phyloP scores from a whole-genome alignment of 2,329 filamentous ascomycete genomes.

The Fusarium neocosmosporiellum region DNA sequence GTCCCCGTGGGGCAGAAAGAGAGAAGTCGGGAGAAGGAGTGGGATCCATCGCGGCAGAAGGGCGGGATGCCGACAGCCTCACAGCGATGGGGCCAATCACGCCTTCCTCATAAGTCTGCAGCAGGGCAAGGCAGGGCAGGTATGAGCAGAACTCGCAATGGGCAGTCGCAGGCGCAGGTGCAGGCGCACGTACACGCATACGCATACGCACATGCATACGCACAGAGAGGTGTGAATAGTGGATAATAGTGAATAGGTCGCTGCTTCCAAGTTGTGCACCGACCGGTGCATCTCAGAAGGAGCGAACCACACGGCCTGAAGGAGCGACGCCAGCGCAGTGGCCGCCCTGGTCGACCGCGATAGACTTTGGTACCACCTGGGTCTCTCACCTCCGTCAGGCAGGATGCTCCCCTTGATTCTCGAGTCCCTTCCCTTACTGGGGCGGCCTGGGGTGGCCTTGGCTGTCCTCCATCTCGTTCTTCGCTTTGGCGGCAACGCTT shows the following conservation, averaged over 20 bases:
- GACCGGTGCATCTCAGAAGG: background rate
- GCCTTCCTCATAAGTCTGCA: background rate
- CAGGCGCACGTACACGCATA: background rate
- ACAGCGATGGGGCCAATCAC: background rate
- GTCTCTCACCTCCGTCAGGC: slow-evolving; percentile 1
- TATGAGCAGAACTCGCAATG: background rate
- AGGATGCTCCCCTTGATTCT: background rate
- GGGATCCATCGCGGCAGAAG: background rate
- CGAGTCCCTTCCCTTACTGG: background rate
- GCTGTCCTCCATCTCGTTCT: background rate
- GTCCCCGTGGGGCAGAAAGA: slow-evolving; percentile 15
- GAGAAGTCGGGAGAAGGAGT: slow-evolving; percentile 5
- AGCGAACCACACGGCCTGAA: slow-evolving; percentile 13
- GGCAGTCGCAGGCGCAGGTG: background rate
- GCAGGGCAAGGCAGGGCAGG: background rate
- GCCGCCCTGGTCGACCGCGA: slow-evolving; percentile 23
- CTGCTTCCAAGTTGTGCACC: background rate
- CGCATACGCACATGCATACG: background rate
- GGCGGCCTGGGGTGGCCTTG: background rate
- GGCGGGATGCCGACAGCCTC: slow-evolving; percentile 1
- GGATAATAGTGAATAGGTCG: background rate
- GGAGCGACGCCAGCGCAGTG: slow-evolving; percentile 22
- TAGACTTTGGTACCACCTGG: slow-evolving; percentile 40
- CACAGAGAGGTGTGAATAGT: background rate
- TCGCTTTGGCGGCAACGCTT: slow-evolving; percentile 5